Base-by-base conservation (phyloP, 2,329 filamentous ascomycete genomes). In the Pseudogymnoascus verrucosus region DNA sequence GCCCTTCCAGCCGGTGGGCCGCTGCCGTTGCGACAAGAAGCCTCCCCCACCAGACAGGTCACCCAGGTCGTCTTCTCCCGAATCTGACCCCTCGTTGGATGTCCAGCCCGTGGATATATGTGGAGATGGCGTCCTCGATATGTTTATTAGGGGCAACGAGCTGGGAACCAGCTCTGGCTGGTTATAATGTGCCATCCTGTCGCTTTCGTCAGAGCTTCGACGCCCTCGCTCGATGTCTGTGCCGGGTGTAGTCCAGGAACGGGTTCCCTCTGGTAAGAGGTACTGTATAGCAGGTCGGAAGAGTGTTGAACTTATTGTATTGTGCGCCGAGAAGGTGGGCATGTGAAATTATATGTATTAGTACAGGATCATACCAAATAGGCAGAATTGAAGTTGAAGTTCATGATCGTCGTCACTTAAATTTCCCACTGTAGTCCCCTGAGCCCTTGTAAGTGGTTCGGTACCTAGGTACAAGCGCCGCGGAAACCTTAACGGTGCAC, bases 21-120 rank as follows among this genome's bases (percentile, higher is more conserved):
- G 68, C 61, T 5, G 65, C 12, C 28, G 23, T 42, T 39, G 64
- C 8, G 62, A 37, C 39, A 65, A 69, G 69, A 65, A 76, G 65
- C 69, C 75, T 66, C 66, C 70, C 65, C 65, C 70, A 65, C 63
- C 77, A 69, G 62, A 80, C 68, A 65, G 75, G 73, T 62, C 75
- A 70, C 69, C 69, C 68, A 74, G 74, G 65, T 62, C 76, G 60
- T 80, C 78, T 40, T 80, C 78, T 61, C 81, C 79, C 64, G 78
- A 78, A 63, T 80, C 78, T 64, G 76, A 77, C 12, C 60, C 66
- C 11, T 69, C 67, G 62, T 70, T 70, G 64, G 77, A 78, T 6
- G 69, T 75, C 6, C 78, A 76, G 65, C 72, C 77, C 61, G 76
- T 74, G 63, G 76, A 72, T n/a, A 75, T 73, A 67, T 77, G 79